Evolutionary conservation across 331 rosid genomes (phyloP).

Genomic region (Saraca asoca): DNA sequence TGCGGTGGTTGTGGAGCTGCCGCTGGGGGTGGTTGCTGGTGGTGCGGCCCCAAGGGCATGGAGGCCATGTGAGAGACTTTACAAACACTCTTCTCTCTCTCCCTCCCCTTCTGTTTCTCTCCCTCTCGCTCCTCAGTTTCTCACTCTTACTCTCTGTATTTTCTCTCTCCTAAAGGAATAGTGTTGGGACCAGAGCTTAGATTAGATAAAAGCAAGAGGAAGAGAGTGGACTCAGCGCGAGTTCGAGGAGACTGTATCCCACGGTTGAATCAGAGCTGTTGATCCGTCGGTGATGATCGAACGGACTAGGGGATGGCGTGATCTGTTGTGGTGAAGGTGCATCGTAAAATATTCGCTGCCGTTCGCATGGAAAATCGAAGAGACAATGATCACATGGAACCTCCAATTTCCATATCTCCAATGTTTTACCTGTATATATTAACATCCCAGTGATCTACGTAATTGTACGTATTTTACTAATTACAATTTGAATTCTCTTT

Average conservation of each 20-base stretch:
- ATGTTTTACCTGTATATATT: no score
- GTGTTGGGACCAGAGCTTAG: conserved; percentile 32
- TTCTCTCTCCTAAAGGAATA: conserved; percentile 35
- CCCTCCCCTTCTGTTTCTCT: conserved; percentile 22
- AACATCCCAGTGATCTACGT: no score
- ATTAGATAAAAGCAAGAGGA: conserved; percentile 28
- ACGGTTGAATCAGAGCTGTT: conserved; percentile 32
- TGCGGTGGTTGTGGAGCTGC: conserved; percentile 38
- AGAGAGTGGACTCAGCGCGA: conserved; percentile 24
- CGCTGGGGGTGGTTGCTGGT: conserved; percentile 53
- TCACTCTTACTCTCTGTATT: conserved; percentile 28
- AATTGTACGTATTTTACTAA: no score
- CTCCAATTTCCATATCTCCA: conserved; percentile 16
- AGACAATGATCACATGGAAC: conserved; percentile 47
- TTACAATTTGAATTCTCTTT: no score
- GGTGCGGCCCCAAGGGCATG: conserved; percentile 69
- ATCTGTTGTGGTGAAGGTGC: conserved; percentile 32
- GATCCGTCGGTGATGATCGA: background rate
- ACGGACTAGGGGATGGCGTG: background rate
- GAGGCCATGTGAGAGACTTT: conserved; percentile 62
- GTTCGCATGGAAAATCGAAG: conserved; percentile 36
- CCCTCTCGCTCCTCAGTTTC: conserved; percentile 9
- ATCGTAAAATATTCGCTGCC: background rate
- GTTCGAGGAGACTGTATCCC: background rate
- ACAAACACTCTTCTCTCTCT: conserved; percentile 18